Conservation (phyloP, 2,329 filamentous ascomycete species). For the Sarocladium kiliense region DNA sequence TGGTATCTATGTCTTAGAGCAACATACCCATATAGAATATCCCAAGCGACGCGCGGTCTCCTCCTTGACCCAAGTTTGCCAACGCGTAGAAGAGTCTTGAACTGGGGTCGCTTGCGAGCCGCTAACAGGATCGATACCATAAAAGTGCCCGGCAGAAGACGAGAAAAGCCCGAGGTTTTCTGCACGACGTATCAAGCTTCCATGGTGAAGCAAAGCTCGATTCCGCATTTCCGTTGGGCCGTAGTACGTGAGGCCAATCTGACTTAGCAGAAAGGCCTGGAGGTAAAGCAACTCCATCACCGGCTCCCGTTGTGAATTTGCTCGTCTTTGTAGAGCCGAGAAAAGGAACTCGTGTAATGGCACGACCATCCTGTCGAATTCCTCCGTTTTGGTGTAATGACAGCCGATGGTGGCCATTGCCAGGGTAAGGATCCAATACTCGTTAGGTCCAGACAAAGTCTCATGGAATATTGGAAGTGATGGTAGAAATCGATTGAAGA, state of each 20-base stretch:
- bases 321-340: conserved; percentile 9
- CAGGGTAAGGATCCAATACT: conserved; percentile 17
- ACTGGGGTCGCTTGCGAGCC: not conserved
- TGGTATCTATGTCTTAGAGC: not conserved
- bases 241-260: not conserved
- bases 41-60: conserved; percentile 13
- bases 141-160: not conserved
- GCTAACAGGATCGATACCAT: not conserved
- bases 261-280: conserved; percentile 2
- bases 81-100: not conserved
- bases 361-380: conserved; percentile 15
- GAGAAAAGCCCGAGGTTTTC: conserved; percentile 8
- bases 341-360: conserved; percentile 20
- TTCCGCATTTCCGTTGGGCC: not conserved
- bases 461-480: conserved; percentile 25
- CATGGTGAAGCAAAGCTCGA: not conserved
- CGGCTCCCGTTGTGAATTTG: not conserved
- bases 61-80: conserved; percentile 8
- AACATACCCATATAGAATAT: conserved; percentile 14
- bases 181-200: not conserved
- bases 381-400: conserved; percentile 18
- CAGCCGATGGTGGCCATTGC: conserved; percentile 18
- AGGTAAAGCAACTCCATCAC: not conserved
- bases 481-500: conserved; percentile 25
- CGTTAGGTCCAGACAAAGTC: conserved; percentile 8